Base-by-base conservation (phyloP, 306 rosid genomes). In the Pueraria montana region DNA sequence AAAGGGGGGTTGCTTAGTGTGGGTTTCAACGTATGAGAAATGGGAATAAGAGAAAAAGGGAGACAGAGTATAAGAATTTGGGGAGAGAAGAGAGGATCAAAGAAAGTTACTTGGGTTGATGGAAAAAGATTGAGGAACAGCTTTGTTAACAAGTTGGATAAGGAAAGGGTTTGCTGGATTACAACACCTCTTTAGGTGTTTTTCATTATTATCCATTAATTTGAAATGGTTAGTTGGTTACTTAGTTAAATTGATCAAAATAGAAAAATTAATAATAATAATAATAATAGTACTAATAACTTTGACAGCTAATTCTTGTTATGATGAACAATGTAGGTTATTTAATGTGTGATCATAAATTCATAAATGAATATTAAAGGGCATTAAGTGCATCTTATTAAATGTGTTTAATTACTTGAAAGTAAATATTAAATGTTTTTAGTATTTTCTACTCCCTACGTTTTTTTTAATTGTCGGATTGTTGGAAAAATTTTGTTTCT, bases 31-130 rank as follows among this genome's bases (percentile, higher is more conserved):
- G 23, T 5, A 38, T 2, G 84, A 53, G 5, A 27, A 62, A 62
- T 13, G 12, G 13, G 18, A 46, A 40, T 61, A 8, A 40, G 40
- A 80, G 53, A n/a, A 7, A 38, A 18, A 14, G n/a, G 8, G 55
- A 52, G 18, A 34, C 7, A 38, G 18, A n/a, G 20, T 9, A 56
- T 6, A 23, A 36, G 71, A 78, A 77, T 63, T 64, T 14, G 8
- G 81, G 52, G 65, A 65, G 79, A 81, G 78, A 11, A 64, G 62
- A 23, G 30, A 71, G 78, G 78, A 82, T 78, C 86, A 86, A 79
- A 40, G 34, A 36, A 64, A 53, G 61, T 67, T 81, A 52, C 46
- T 80, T 75, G 53, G 84, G 64, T 55, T 64, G n/a, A 40, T 2
- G 74, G 84, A 78, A 34, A 71, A 71, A 43, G 69, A n/a, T 18